A percentile compares a stretch with the other conserved stretches of the same genome.
phyloP scores from a whole-genome alignment of 371 early-diverging fungal species.

The Rhizopus delemar region DNA sequence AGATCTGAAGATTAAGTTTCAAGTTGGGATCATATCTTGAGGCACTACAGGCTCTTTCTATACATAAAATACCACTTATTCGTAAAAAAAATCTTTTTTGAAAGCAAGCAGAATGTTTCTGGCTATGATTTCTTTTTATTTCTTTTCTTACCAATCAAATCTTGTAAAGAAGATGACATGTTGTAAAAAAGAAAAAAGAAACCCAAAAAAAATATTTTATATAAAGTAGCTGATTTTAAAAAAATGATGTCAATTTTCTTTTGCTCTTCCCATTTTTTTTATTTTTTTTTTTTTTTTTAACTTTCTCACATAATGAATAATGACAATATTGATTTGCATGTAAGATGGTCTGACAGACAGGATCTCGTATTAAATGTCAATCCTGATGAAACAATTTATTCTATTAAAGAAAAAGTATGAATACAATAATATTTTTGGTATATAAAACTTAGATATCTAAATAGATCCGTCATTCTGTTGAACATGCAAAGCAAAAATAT shows the following conservation, averaged over 20 bases:
- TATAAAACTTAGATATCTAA: background rate
- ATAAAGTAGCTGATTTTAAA: background rate
- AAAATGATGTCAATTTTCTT: background rate
- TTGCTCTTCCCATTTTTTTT: background rate
- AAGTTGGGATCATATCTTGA: constrained; percentile 76
- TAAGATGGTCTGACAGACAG: constrained; percentile 48
- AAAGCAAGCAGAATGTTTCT: background rate
- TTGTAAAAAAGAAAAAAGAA: constrained; percentile 11
- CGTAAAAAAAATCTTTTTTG: background rate
- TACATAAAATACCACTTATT: background rate
- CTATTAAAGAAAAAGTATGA: constrained; percentile 55
- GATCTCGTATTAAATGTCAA: constrained; percentile 40
- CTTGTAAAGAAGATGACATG: constrained; percentile 25
- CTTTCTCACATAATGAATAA: constrained; percentile 13
- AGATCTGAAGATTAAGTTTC: constrained; percentile 88
- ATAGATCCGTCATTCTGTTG: constrained; percentile 27
- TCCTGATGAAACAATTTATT: constrained; percentile 42
- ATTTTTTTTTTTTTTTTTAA: background rate
- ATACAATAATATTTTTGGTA: background rate
- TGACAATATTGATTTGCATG: constrained; percentile 42
- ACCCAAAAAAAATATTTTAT: background rate
- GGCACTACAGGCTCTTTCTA: constrained; percentile 81
- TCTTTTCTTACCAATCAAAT: constrained; percentile 22
- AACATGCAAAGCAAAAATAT: constrained; percentile 39
- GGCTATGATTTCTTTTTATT: background rate